Conservation (phyloP, 2,329 filamentous ascomycete species). For the Phoma sp. region DNA sequence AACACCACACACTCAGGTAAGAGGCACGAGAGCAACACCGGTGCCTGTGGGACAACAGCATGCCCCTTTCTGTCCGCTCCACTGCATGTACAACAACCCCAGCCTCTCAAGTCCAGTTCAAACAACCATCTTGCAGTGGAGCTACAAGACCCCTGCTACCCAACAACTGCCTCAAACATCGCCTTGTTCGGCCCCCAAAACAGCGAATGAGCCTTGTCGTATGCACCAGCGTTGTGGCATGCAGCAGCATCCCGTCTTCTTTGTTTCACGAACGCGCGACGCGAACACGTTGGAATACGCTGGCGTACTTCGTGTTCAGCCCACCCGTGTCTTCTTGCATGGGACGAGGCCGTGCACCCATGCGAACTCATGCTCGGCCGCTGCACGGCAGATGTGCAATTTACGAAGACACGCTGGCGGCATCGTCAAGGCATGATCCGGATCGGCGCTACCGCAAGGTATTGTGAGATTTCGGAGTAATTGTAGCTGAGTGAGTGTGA, state of each 20-base stretch:
- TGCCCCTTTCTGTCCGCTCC: neutral
- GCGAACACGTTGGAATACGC: slow-evolving; percentile 4
- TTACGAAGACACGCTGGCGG: slow-evolving; percentile 3
- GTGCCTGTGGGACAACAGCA: slow-evolving; percentile 6
- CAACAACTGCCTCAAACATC: slow-evolving; percentile 1
- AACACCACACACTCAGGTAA: neutral
- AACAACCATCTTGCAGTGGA: neutral
- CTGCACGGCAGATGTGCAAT: slow-evolving; percentile 5
- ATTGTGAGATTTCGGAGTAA: no score
- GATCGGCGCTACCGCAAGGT: slow-evolving; percentile 1
- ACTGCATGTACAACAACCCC: neutral
- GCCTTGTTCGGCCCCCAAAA: neutral
- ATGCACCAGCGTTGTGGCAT: slow-evolving; percentile 3
- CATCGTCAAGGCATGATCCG: neutral
- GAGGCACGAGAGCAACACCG: neutral
- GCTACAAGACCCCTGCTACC: neutral
- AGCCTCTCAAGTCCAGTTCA: neutral
- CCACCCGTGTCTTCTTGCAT: neutral
- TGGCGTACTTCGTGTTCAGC: neutral
- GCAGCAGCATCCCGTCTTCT: neutral
- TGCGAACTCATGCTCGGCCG: slow-evolving; percentile 17
- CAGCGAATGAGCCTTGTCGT: neutral
- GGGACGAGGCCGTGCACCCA: neutral
- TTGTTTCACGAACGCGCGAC: neutral
- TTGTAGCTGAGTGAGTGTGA: no score